Evolutionary conservation across 106 monocot genomes (phyloP).

Genomic region (Vanilla planifolia): DNA sequence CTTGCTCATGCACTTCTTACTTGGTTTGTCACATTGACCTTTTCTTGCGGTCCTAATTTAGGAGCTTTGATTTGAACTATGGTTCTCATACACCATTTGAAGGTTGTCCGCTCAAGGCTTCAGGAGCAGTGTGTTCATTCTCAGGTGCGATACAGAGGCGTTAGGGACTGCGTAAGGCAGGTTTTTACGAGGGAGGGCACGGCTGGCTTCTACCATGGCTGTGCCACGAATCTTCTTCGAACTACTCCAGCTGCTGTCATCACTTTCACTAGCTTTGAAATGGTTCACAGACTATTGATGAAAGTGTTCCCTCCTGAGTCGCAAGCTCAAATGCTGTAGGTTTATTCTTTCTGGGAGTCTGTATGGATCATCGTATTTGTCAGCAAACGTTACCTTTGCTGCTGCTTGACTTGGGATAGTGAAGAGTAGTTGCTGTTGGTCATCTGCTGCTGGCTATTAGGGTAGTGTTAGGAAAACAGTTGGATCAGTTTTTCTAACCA

Average conservation of each 20-base stretch:
- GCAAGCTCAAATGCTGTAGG: constrained; percentile 37
- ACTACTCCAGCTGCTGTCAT: constrained; percentile 87
- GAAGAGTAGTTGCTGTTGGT: too few species aligned
- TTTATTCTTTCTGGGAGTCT: too few species aligned
- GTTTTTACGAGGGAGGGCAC: constrained; percentile 54
- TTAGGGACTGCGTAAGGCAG: constrained; percentile 67
- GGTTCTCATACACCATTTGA: too few species aligned
- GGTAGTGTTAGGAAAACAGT: too few species aligned
- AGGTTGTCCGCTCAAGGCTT: constrained; percentile 88
- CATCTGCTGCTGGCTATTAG: too few species aligned
- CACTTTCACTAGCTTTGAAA: constrained; percentile 94
- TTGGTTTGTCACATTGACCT: background rate
- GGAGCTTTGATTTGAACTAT: background rate
- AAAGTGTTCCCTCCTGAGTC: constrained; percentile 44
- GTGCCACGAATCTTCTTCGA: constrained; percentile 73
- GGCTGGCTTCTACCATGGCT: constrained; percentile 79
- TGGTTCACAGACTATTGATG: constrained; percentile 77
- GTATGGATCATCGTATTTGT: too few species aligned
- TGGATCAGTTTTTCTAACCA: too few species aligned
- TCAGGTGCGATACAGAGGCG: constrained; percentile 44
- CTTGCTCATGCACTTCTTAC: background rate
- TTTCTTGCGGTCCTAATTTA: background rate
- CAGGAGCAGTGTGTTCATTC: constrained; percentile 77
- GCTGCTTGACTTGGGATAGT: too few species aligned
- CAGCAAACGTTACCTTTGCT: too few species aligned